phyloP scores from a whole-genome alignment of 345 rosid species.

The Geranium brycei region DNA sequence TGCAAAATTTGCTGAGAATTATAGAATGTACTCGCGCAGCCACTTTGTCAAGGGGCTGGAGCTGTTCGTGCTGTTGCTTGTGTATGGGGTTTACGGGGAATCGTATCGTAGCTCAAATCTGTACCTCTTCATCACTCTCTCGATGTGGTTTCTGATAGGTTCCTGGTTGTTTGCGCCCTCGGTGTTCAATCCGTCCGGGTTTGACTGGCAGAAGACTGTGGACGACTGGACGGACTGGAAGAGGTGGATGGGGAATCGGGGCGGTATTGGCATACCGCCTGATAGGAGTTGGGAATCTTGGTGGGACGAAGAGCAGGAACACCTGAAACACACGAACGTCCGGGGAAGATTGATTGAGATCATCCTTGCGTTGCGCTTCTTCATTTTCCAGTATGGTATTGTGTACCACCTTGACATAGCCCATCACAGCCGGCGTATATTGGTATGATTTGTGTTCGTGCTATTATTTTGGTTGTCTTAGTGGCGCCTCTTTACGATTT shows the following conservation, averaged over 20 bases:
- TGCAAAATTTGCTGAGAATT: slow-evolving; percentile 81
- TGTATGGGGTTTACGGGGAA: slow-evolving; percentile 52
- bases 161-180: slow-evolving; percentile 97
- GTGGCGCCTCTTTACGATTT: no score
- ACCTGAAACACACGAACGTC: slow-evolving; percentile 49
- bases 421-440: slow-evolving; percentile 40
- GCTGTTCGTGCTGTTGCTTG: slow-evolving; percentile 45
- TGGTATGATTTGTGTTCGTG: slow-evolving; percentile 27
- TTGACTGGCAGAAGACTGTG: slow-evolving; percentile 93
- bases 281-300: slow-evolving; percentile 94
- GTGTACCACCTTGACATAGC: slow-evolving; percentile 90
- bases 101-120: slow-evolving; percentile 71
- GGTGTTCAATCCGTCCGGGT: slow-evolving; percentile 87
- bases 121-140: slow-evolving; percentile 56
- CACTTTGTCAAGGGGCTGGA: slow-evolving; percentile 92
- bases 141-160: slow-evolving; percentile 82
- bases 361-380: slow-evolving; percentile 64
- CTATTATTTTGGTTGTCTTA: no score
- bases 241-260: slow-evolving; percentile 92
- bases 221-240: slow-evolving; percentile 99
- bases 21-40: slow-evolving; percentile 83
- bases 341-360: slow-evolving; percentile 73
- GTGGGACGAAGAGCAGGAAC: slow-evolving; percentile 90
- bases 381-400: slow-evolving; percentile 80
- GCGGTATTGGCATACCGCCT: slow-evolving; percentile 64